phyloP scores from a whole-genome alignment of 2,329 filamentous ascomycete species.

The Neocucurbitaria cava region DNA sequence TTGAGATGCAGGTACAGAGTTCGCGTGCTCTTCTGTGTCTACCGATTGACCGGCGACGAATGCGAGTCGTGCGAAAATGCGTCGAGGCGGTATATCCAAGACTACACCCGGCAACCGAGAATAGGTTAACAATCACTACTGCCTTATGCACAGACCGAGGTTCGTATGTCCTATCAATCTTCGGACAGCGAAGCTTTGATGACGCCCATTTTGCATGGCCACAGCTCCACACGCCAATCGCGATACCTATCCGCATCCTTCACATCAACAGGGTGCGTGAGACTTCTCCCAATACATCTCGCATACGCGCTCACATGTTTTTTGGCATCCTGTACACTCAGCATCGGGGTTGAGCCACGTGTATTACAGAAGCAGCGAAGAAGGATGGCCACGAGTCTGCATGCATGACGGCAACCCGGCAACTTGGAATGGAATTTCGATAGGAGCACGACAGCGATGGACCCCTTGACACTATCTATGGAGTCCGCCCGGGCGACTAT shows the following conservation, averaged over 20 bases:
- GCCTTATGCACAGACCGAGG: slow-evolving; percentile 13
- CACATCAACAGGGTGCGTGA: slow-evolving; percentile 12
- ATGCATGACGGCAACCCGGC: slow-evolving; percentile 17
- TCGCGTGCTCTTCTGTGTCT: slow-evolving; percentile 10
- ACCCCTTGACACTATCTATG: slow-evolving; percentile 20
- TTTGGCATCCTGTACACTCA: slow-evolving; percentile 14
- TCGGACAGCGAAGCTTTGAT: slow-evolving; percentile 23
- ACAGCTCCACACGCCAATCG: slow-evolving; percentile 1
- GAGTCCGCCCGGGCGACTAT: slow-evolving; percentile 1
- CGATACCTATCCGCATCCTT: slow-evolving; percentile 10
- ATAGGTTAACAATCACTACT: slow-evolving; percentile 14
- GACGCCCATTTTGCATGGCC: slow-evolving; percentile 4
- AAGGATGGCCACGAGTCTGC: slow-evolving; percentile 26
- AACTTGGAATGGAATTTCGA: slow-evolving; percentile 15
- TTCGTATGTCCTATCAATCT: slow-evolving; percentile 18
- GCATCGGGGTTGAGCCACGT: slow-evolving; percentile 31
- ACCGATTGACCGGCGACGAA: slow-evolving; percentile 7
- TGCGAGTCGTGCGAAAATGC: not conserved
- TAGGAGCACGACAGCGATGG: slow-evolving; percentile 9
- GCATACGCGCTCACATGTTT: slow-evolving; percentile 17
- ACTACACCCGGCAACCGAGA: slow-evolving; percentile 14
- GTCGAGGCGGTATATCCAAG: not conserved
- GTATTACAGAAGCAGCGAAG: slow-evolving; percentile 19
- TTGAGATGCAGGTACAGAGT: slow-evolving; percentile 19
- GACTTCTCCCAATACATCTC: slow-evolving; percentile 26